Evolutionary conservation across 2,329 filamentous ascomycete genomes (phyloP).

Genomic region (Blastomyces percursus): DNA sequence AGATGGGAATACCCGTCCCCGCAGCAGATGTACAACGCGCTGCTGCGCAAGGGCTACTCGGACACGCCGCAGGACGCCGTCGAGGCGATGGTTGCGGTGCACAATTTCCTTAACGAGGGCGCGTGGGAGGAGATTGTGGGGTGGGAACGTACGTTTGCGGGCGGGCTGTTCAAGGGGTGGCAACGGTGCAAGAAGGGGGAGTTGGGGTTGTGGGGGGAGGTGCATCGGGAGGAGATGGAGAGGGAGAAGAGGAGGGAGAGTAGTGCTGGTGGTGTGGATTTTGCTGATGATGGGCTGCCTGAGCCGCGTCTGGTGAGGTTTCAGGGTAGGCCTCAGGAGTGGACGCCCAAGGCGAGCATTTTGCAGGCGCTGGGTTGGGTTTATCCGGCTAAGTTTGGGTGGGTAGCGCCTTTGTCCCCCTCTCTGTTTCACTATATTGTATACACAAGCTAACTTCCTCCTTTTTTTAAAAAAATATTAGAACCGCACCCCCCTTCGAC

Average conservation of each 20-base stretch:
- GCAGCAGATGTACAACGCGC: slow-evolving; percentile 99
- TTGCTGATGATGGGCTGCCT: slow-evolving; percentile 20
- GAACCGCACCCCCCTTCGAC: slow-evolving; percentile 80
- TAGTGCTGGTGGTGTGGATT: background rate
- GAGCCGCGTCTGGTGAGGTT: slow-evolving; percentile 73
- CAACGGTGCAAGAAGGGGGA: slow-evolving; percentile 64
- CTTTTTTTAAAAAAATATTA: slow-evolving; percentile 25
- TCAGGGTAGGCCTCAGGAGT: slow-evolving; percentile 75
- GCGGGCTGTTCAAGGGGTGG: slow-evolving; percentile 62
- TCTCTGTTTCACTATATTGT: slow-evolving; percentile 1
- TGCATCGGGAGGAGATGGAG: slow-evolving; percentile 39
- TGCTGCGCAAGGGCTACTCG: slow-evolving; percentile 88
- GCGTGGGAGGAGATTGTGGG: slow-evolving; percentile 91
- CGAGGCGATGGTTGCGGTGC: slow-evolving; percentile 92
- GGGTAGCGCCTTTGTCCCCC: slow-evolving; percentile 24
- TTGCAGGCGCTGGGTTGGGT: slow-evolving; percentile 67
- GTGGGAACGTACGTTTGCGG: slow-evolving; percentile 79
- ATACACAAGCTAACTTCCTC: background rate
- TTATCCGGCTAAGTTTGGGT: slow-evolving; percentile 71
- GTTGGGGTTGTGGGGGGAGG: slow-evolving; percentile 48
- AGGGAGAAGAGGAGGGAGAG: slow-evolving; percentile 18
- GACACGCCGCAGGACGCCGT: slow-evolving; percentile 90
- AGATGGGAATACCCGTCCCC: slow-evolving; percentile 93
- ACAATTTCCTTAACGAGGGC: slow-evolving; percentile 97
- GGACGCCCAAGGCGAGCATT: slow-evolving; percentile 84